These are phyloP conservation scores for Halophytophthora batemanensis DNA, from an alignment of 352 stramenopile genomes.

Conservation along the genomic window DNA sequence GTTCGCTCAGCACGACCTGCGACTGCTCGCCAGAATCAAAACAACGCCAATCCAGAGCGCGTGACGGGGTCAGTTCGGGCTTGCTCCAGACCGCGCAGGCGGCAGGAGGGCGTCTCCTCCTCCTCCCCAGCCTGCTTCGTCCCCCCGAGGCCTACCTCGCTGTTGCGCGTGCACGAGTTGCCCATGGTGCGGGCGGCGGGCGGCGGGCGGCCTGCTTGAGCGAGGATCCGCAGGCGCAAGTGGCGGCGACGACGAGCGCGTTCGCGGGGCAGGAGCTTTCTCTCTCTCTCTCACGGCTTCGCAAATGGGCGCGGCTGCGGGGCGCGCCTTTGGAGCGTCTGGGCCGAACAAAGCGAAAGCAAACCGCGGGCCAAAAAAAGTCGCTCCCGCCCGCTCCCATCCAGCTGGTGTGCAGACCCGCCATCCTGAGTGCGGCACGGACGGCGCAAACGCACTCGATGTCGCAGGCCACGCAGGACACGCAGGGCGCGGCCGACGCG, in stretches of 20 bases:
- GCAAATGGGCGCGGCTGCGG: background rate
- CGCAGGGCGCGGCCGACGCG: too few species aligned
- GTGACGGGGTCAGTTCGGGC: too few species aligned
- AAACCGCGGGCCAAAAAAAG: too few species aligned
- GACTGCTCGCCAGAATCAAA: slow-evolving; percentile 24
- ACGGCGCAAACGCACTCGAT: too few species aligned
- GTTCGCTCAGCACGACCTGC: slow-evolving; percentile 65
- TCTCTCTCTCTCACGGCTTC: too few species aligned
- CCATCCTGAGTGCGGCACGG: too few species aligned
- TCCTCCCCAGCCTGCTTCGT: background rate
- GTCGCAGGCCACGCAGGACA: too few species aligned
- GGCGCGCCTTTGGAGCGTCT: background rate
- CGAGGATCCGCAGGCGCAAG: background rate
- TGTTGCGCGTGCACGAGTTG: slow-evolving; percentile 59
- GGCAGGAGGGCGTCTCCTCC: too few species aligned
- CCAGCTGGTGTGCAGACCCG: too few species aligned
- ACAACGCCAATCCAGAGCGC: background rate
- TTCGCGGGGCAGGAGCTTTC: background rate
- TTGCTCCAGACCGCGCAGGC: too few species aligned
- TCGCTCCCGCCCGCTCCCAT: too few species aligned
- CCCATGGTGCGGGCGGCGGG: slow-evolving; percentile 30
- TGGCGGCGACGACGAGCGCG: background rate
- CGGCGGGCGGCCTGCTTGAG: background rate
- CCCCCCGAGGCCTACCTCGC: slow-evolving; percentile 31
- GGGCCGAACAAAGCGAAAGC: background rate